Evolutionary conservation across 306 rosid species (phyloP).

Genomic region (Cicer judaicum): DNA sequence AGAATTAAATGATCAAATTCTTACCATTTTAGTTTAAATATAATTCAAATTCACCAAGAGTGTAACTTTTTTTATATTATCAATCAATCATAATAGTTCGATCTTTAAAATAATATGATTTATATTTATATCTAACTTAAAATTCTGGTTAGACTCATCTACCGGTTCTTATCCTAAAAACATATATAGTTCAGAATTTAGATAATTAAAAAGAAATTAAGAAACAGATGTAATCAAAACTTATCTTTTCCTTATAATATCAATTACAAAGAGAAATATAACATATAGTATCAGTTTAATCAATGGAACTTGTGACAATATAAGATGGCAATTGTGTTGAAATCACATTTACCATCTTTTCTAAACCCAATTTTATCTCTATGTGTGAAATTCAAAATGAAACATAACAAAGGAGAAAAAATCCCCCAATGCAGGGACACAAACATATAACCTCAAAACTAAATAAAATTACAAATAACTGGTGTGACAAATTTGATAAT

Average conservation of each 20-base stretch:
- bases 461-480: constrained; percentile 37
- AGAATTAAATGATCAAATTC: too few relatives aligned
- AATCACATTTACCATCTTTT: constrained; percentile 42
- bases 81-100: too few relatives aligned
- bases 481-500: not conserved
- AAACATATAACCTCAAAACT: constrained; percentile 41
- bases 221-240: constrained; percentile 17
- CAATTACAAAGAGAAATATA: constrained; percentile 16
- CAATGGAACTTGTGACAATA: not conserved
- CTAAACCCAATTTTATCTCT: constrained; percentile 35
- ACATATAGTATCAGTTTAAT: constrained; percentile 35
- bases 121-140: too few relatives aligned
- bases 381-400: constrained; percentile 30
- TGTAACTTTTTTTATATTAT: too few relatives aligned
- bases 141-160: too few relatives aligned
- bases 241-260: constrained; percentile 35
- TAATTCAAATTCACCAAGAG: too few relatives aligned
- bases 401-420: constrained; percentile 39
- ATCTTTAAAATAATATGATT: too few relatives aligned
- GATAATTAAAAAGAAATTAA: constrained; percentile 3
- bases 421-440: constrained; percentile 53
- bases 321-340: constrained; percentile 39
- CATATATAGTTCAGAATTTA: not conserved
- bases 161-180: not conserved
- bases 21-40: too few relatives aligned